Base-by-base conservation (phyloP, 768 basidiomycete genomes). In the Cystobasidium tubakii region DNA sequence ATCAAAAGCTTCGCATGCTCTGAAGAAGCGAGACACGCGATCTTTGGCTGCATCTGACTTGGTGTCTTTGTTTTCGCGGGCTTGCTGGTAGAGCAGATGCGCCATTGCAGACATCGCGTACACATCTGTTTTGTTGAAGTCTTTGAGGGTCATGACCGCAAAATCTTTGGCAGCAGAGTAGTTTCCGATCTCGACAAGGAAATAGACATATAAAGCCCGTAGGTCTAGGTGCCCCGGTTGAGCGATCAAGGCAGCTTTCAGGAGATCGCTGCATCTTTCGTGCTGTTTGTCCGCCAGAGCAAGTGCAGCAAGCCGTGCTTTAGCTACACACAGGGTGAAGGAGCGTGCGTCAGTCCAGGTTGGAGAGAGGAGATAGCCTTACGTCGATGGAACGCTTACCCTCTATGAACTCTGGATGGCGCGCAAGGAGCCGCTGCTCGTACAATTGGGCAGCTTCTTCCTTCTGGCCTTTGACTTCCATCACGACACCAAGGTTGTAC, bases 361-460 rank as follows among this genome's bases (percentile, higher is more conserved):
- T n/a, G n/a, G 39, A 39, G 39, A 39, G 27, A 17, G n/a, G 33
- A 21, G 54, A 31, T 4, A 25, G 39, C 17, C 1, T n/a, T 10
- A n/a, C 7, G 15, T 1, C 19, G 25, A 0, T 6, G 39, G 39
- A 15, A 15, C 39, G 39, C 89, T 60, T 77, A 95, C 94, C 95
- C 80, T 97, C 95, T 27, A 93, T 86, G 80, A 95, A 97, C 82
- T 98, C 96, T 0, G 94, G 92, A 84, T 98, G 95, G 66, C 89
- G 85, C n/a, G 86, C 83, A 42, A 97, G 82, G 10, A 98, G 34
- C 36, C 65, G 84, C 81, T 92, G 92, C 62, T 88, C 87, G 78
- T 94, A 98, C 0, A 91, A 92, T 76, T 89, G 90, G 75, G 85
- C 88, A 1, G 95, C 94, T 74, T 88, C 84, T 0, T 82, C 84